Base-by-base conservation (phyloP, 2,329 filamentous ascomycete genomes). In the Alternaria sp. region DNA sequence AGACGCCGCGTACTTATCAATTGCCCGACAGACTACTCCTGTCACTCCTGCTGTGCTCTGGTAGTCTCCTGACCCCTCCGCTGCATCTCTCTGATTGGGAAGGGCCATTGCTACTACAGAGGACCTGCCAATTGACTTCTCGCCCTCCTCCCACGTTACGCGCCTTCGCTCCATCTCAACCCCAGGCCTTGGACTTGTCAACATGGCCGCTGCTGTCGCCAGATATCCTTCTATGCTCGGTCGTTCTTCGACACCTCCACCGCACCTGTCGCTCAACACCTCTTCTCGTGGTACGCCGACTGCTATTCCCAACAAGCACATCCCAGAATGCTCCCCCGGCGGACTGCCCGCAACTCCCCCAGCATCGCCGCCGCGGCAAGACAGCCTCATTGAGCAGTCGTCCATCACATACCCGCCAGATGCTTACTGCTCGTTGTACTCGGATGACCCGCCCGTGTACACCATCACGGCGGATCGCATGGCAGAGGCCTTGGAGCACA, bases 261-360 rank as follows among this genome's bases (percentile, higher is more conserved):
- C 86, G 34, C 81, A 85, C 34, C 79, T 89, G 60, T 85, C 82
- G 39, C 81, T 90, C 65, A 89, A 88, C 74, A 84, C 85, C 14
- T 82, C 84, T 7, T 75, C 83, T 51, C 80, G 84, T 69, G 85
- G 84, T 47, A 84, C 85, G 7, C 86, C 87, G 18, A 82, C 91
- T 7, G 84, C 95, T 24, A 72, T 85, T 2, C 92, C 93, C 9
- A 97, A 96, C 81, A 96, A 95, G 79, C 93, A 97, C 79, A 84
- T 97, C 24, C 93, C 94, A n/a, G 83, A 90, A 69, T 97, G 93
- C 79, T 91, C 93, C n/a, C 88, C 93, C 1, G 93, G 93, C 2
- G 90, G 92, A 3, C 75, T 78, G 16, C 63, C 87, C 82, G 66
- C 83, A 46, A 83, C 81, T 28, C 82, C 83, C 14, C 83, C 83